Conservation (phyloP, 805 yeast species). For the Vanderwaltozyma yarrowii region DNA sequence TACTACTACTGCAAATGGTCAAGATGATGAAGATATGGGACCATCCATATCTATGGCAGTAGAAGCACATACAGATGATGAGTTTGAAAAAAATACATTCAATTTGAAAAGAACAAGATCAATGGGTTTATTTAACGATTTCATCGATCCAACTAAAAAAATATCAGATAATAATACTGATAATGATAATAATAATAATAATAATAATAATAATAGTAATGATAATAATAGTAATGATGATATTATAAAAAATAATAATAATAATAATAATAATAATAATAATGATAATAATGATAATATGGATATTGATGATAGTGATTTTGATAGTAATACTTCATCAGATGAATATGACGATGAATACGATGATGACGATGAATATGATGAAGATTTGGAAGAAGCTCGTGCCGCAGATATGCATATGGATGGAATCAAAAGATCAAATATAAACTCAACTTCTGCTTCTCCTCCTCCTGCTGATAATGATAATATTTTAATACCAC, state of each 20-base stretch:
- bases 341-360: constrained; percentile 1
- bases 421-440: constrained; percentile 2
- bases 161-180: not conserved
- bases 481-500: constrained; percentile 36
- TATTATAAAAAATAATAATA: constrained; percentile 10
- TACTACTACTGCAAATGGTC: constrained; percentile 1
- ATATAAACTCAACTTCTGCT: constrained; percentile 18
- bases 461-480: constrained; percentile 30
- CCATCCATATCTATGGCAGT: constrained; percentile 41
- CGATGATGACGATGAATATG: constrained; percentile 5
- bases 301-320: constrained; percentile 3
- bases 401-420: not conserved
- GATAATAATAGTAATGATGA: constrained; percentile 1
- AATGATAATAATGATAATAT: constrained; percentile 2
- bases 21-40: constrained; percentile 27
- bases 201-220: constrained; percentile 2
- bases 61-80: constrained; percentile 60
- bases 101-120: constrained; percentile 74
- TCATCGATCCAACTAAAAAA: not conserved
- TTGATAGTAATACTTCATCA: not conserved
- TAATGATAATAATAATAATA: not conserved
- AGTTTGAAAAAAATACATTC: constrained; percentile 61
- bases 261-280: constrained; percentile 8
- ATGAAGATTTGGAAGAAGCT: not conserved
- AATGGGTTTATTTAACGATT: constrained; percentile 69